Evolutionary conservation across 2,329 filamentous ascomycete genomes (phyloP).

Genomic region (Didymella lethalis): DNA sequence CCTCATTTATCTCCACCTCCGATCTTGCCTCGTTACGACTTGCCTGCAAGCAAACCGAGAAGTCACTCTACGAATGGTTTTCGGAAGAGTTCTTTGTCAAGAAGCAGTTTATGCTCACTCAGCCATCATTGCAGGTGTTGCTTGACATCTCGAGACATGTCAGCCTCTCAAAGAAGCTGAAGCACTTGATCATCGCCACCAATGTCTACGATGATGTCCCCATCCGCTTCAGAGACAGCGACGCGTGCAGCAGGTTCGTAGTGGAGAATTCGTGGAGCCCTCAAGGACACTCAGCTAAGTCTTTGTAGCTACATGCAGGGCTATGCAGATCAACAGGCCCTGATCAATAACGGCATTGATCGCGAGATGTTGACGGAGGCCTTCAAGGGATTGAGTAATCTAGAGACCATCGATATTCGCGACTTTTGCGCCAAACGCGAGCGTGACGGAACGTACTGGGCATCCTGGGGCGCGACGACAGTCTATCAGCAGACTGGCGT

Average conservation of each 20-base stretch:
- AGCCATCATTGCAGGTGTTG: conserved; percentile 64
- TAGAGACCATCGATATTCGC: conserved; percentile 65
- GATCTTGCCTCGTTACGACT: conserved; percentile 65
- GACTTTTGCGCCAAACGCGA: conserved; percentile 64
- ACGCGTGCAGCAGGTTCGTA: conserved; percentile 20
- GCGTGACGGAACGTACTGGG: conserved; percentile 63
- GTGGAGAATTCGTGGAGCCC: too few relatives aligned
- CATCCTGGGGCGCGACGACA: conserved; percentile 62
- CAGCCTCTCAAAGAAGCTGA: conserved; percentile 53
- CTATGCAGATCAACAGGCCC: conserved; percentile 31
- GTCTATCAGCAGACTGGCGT: conserved; percentile 49
- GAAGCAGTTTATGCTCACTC: conserved; percentile 70
- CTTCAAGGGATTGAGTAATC: conserved; percentile 62
- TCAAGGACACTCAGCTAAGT: not conserved
- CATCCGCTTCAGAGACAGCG: conserved; percentile 25
- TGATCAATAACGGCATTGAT: conserved; percentile 57
- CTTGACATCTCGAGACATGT: conserved; percentile 53
- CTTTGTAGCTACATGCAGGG: conserved; percentile 29
- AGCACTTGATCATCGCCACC: conserved; percentile 60
- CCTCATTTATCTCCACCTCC: conserved; percentile 60
- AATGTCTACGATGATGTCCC: conserved; percentile 39
- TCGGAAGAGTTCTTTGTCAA: conserved; percentile 70
- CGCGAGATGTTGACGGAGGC: conserved; percentile 65
- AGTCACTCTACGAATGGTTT: conserved; percentile 63
- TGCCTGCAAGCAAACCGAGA: conserved; percentile 64